A percentile compares a stretch with the other conserved stretches of the same genome.
Evolutionary conservation across 2,329 filamentous ascomycete genomes (phyloP).

Genomic region (Epichloe scottii): DNA sequence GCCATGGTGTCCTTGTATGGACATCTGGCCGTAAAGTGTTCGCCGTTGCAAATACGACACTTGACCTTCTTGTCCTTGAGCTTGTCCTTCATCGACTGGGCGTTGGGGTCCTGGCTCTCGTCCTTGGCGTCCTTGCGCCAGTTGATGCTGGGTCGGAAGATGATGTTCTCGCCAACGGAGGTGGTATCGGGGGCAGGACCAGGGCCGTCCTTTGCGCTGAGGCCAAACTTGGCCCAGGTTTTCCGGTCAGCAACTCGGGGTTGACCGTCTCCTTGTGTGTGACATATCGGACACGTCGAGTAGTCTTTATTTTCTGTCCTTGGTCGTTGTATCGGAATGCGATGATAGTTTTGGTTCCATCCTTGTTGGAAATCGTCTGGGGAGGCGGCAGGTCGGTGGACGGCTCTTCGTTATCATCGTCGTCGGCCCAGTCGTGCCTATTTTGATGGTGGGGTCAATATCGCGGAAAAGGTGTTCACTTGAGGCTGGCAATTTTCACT

Average conservation of each 20-base stretch:
- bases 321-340: conserved; percentile 85
- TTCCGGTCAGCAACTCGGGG: conserved; percentile 94
- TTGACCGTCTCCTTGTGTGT: conserved; percentile 90
- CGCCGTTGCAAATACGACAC: conserved; percentile 96
- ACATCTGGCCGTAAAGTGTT: conserved; percentile 98
- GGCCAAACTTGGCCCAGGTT: conserved; percentile 85
- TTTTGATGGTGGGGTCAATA: conserved; percentile 27
- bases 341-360: conserved; percentile 93
- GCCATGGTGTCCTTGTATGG: conserved; percentile 99
- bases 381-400: conserved; percentile 61
- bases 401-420: conserved; percentile 75
- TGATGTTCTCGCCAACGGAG: conserved; percentile 92
- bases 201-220: conserved; percentile 68
- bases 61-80: conserved; percentile 99
- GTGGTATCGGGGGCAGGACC: conserved; percentile 86
- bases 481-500: conserved; percentile 12
- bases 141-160: conserved; percentile 85
- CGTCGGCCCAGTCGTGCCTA: conserved; percentile 83
- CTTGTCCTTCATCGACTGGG: conserved; percentile 64
- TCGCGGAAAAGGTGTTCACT: conserved; percentile 4
- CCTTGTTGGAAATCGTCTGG: conserved; percentile 91
- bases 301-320: conserved; percentile 93
- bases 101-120: conserved; percentile 61
- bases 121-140: conserved; percentile 86
- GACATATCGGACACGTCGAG: conserved; percentile 85